Base-by-base conservation (phyloP, 2,329 filamentous ascomycete species). In the Fusarium chuoi region DNA sequence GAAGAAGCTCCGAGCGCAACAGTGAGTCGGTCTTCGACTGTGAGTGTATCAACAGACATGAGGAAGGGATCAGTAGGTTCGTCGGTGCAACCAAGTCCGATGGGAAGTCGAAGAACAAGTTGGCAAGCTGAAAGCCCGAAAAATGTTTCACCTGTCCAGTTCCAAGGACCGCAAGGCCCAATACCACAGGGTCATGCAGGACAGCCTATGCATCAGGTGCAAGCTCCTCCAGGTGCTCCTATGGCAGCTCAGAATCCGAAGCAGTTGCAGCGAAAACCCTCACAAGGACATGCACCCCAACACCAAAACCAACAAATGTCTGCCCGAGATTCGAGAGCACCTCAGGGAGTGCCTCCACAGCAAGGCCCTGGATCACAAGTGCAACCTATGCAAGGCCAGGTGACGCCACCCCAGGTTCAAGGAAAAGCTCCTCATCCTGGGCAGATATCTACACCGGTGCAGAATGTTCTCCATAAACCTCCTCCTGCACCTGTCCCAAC, bases 81-180 rank as follows among this genome's bases (percentile, higher is more conserved):
- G 9, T 73, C 75, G 9, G 28, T 59, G 6, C 75, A 75, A 48
- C 68, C 62, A n/a, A 75, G 74, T 9, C 74, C 75, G 1, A 67
- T 64, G 35, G 64, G 67, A 17, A 77, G 74, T 57, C 67, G 75
- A 48, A 64, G 77, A 41, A 52, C 76, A 18, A 78, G 77, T 18
- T 68, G 71, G n/a, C 74, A 78, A 58, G 61, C 44, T 18, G 71
- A 72, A 17, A 71, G 65, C 30, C 73, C 64, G 14, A 65, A 54
- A 18, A 38, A 51, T 26, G 42, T 24, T 20, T 56, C 71, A 17
- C 68, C 75, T 20, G 46, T 48, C 12, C 75, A 78, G 2, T 35
- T 64, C 17, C 72, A 74, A 18, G 66, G 58, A 22, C 72, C 65
- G 14, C 65, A 70, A 11, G 41, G 20, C 28, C 64, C 72, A 30